These are phyloP conservation scores for Pyrenula massariospora DNA, from an alignment of 495 filamentous ascomycete genomes.

Conservation along the genomic window DNA sequence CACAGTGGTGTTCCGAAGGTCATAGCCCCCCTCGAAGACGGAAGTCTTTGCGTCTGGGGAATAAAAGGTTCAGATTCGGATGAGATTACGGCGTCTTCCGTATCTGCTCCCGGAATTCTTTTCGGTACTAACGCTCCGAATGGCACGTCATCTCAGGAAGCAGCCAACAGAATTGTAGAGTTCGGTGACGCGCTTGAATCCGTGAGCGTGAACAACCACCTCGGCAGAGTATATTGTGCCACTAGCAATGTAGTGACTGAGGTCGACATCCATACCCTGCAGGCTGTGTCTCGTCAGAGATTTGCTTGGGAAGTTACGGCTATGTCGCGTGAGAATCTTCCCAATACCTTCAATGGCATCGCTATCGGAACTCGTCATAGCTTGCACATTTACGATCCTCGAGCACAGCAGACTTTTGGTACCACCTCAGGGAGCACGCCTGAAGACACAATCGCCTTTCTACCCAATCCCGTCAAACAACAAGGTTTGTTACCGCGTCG, in stretches of 20 bases:
- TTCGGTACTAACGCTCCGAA: slow-evolving; percentile 32
- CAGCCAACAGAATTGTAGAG: slow-evolving; percentile 32
- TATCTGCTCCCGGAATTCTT: slow-evolving; percentile 46
- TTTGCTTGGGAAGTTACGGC: slow-evolving; percentile 80
- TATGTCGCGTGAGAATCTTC: slow-evolving; percentile 62
- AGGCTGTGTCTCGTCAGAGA: slow-evolving; percentile 54
- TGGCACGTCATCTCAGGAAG: slow-evolving; percentile 25
- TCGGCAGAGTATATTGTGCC: slow-evolving; percentile 66
- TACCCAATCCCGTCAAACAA: not conserved
- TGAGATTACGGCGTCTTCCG: slow-evolving; percentile 38
- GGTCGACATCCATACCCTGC: slow-evolving; percentile 70
- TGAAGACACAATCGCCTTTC: not conserved
- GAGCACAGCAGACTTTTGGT: slow-evolving; percentile 17
- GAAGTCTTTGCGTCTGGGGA: slow-evolving; percentile 69
- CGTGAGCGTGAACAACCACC: slow-evolving; percentile 63
- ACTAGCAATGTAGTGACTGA: slow-evolving; percentile 67
- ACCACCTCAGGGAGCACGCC: not conserved
- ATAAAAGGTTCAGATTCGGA: slow-evolving; percentile 31
- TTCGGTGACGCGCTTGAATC: slow-evolving; percentile 72
- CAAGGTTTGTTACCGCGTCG: not conserved
- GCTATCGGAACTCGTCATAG: slow-evolving; percentile 78
- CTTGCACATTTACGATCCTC: slow-evolving; percentile 74
- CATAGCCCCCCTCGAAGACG: slow-evolving; percentile 73
- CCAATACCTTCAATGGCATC: slow-evolving; percentile 45
- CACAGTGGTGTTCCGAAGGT: slow-evolving; percentile 41